Conservation (phyloP, 306 rosid genomes). For the Gastrolobium villosum region DNA sequence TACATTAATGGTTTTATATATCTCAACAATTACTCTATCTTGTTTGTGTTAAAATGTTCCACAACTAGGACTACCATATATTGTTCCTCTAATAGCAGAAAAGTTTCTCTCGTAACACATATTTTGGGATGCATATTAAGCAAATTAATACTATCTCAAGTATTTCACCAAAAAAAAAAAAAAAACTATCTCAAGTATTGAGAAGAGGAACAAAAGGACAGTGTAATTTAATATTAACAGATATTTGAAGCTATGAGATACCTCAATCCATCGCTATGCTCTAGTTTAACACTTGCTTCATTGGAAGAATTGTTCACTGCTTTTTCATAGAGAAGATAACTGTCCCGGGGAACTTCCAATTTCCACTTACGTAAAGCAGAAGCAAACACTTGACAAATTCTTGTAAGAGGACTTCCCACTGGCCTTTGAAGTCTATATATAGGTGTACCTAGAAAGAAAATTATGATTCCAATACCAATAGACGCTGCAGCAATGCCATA, state of each 20-base stretch:
- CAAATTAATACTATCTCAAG: not conserved
- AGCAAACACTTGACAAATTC: conserved; percentile 86
- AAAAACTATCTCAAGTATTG: not conserved
- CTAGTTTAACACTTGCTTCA: conserved; percentile 78
- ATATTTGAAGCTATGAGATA: conserved; percentile 39
- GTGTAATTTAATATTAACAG: not conserved
- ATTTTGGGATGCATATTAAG: conserved; percentile 1
- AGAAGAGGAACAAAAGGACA: not conserved
- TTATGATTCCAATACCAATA: conserved; percentile 69
- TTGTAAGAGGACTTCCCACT: conserved; percentile 83
- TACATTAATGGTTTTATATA: too few relatives aligned
- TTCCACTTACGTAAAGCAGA: conserved; percentile 75
- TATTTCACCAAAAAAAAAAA: too few relatives aligned
- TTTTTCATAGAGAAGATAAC: conserved; percentile 69
- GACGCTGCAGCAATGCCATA: conserved; percentile 85
- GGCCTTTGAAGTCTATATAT: conserved; percentile 83
- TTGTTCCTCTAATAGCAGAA: not conserved
- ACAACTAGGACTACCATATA: not conserved
- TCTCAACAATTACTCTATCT: too few relatives aligned
- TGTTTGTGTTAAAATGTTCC: not conserved
- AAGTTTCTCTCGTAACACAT: not conserved
- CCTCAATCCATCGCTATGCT: conserved; percentile 79
- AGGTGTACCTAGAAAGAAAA: conserved; percentile 79
- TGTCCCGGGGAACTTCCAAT: conserved; percentile 68
- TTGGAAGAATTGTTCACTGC: conserved; percentile 67